A percentile compares a stretch with the other conserved stretches of the same genome.
phyloP scores from a whole-genome alignment of 139 green algal genomes.

The Marvania coccoides region DNA sequence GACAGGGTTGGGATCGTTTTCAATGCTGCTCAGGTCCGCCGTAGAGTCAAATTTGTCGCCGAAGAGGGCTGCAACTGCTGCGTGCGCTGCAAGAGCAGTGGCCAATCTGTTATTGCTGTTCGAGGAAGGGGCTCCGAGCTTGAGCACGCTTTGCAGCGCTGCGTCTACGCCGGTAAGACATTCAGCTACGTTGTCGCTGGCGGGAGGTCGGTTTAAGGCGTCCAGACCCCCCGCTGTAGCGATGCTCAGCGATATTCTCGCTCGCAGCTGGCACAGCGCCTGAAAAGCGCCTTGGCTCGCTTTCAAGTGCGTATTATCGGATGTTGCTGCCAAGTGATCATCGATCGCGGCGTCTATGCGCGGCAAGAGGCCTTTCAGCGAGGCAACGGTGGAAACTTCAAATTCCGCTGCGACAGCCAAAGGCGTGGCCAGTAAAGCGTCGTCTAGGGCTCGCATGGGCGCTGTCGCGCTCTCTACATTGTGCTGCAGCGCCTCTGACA shows the following conservation, averaged over 20 bases:
- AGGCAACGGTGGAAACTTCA: not conserved
- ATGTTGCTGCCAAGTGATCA: not conserved
- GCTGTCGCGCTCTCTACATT: not conserved
- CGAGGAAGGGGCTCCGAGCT: not conserved
- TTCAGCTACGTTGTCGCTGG: not conserved
- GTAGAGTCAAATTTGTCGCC: not conserved
- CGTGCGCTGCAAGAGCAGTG: not conserved
- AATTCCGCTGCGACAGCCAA: not conserved
- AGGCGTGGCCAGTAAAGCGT: not conserved
- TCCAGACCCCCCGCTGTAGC: not conserved
- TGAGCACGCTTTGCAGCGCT: not conserved
- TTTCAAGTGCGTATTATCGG: not conserved
- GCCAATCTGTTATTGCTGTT: not conserved
- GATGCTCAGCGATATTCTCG: not conserved
- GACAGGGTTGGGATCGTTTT: not conserved
- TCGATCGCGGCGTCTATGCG: not conserved
- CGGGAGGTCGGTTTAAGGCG: too few species aligned
- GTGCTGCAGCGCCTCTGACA: not conserved
- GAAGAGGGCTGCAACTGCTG: not conserved
- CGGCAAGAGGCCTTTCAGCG: not conserved
- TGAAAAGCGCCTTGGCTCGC: not conserved
- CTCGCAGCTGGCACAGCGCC: constrained; percentile 11
- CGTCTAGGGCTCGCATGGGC: not conserved
- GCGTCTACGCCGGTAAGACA: not conserved
- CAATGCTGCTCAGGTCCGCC: not conserved